Base-by-base conservation (phyloP, 306 rosid species). In the Corylus heterophylla region DNA sequence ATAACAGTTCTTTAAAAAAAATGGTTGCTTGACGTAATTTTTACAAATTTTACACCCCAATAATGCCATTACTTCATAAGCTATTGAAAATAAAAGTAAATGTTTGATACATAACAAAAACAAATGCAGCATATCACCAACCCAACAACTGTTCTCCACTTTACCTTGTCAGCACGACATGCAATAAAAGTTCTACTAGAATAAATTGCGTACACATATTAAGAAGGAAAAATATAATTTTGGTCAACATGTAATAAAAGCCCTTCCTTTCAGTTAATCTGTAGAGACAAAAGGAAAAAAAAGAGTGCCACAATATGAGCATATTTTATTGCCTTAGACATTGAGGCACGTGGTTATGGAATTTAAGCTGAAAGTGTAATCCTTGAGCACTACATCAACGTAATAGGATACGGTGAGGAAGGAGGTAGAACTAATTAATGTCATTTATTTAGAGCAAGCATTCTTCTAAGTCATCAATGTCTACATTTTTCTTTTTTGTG, bases 241-340 rank as follows among this genome's bases (percentile, higher is more conserved):
- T 31, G 20, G 11, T 62, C 62, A 31, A 31, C 35, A 31, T 31
- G 35, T 31, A 55, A 71, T 55, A 47, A 74, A 79, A 39, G 45
- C 55, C 50, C 58, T 55, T 39, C 70, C 45, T 71, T 45, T 66
- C 74, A 79, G 69, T 66, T 79, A 54, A 70, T 73, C 69, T 76
- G 54, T 59, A 74, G 35, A 81, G 55, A 67, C 42, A 39, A 39
- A 17, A 35, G 17, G 44, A 9, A 39, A 67, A 39, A 67, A 67
- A 64, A 64, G 47, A 64, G n/a, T 8, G 29, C 22, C 25, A 39
- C 27, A 67, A 67, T 37, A n/a, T 67, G 71, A 64, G 71, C 71
- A 39, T 39, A 35, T 42, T 67, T n/a, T 67, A 67, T 39, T 37
- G 13, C 71, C 71, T 67, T 18, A 11, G 29, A 67, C 11, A 39